These are phyloP conservation scores for Boletus sp. DNA, from an alignment of 768 basidiomycete genomes.

Conservation along the genomic window DNA sequence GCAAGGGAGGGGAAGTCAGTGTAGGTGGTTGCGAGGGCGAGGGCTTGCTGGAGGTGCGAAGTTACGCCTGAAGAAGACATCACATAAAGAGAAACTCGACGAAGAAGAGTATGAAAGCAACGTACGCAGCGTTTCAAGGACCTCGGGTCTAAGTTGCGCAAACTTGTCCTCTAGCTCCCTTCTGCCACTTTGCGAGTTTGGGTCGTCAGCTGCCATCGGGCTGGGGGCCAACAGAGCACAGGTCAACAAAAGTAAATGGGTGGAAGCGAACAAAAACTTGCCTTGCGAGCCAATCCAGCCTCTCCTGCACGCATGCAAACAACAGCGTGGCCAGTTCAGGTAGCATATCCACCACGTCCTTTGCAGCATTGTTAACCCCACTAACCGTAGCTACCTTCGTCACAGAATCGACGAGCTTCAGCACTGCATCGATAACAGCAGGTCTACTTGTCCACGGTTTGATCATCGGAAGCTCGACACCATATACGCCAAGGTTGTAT, in stretches of 20 bases:
- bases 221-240: constrained; percentile 30
- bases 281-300: constrained; percentile 69
- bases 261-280: constrained; percentile 18
- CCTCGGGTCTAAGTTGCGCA: constrained; percentile 65
- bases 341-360: constrained; percentile 52
- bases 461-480: constrained; percentile 65
- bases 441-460: constrained; percentile 84
- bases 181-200: constrained; percentile 52
- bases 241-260: not conserved
- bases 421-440: constrained; percentile 62
- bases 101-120: not conserved
- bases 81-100: not conserved
- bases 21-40: constrained; percentile 82
- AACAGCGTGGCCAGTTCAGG: constrained; percentile 62
- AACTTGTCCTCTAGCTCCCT: constrained; percentile 67
- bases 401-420: constrained; percentile 69
- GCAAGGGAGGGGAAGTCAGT: constrained; percentile 85
- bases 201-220: constrained; percentile 44
- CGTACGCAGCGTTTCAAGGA: constrained; percentile 81
- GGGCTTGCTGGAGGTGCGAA: constrained; percentile 69
- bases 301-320: constrained; percentile 67
- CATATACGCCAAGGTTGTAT: constrained; percentile 73
- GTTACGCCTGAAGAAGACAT: constrained; percentile 49
- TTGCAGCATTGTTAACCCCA: constrained; percentile 10
- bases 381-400: constrained; percentile 33